Evolutionary conservation across 208 protist species (phyloP), one percentile per base, ranked within the genome.

Genomic region (Leptomonas seymouri): DNA sequence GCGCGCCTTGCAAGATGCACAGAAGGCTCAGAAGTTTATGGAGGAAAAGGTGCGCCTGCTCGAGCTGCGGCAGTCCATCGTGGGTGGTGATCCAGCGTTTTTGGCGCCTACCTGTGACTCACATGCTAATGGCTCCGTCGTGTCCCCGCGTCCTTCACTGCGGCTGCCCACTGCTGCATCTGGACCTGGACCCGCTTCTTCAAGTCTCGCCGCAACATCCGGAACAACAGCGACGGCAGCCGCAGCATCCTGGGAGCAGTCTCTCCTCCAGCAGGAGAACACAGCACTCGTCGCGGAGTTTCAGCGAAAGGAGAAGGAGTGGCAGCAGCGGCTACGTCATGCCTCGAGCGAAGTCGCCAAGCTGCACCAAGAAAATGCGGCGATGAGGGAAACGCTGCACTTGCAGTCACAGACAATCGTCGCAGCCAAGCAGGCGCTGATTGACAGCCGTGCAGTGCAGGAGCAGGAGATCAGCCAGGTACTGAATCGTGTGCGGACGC

Each of bases 221-320:
- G n/a, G n/a, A n/a, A n/a, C n/a, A n/a, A n/a, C n/a, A n/a, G n/a
- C n/a, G n/a, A n/a, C n/a, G n/a, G n/a, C n/a, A n/a, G n/a, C 48
- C 6, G 3, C 48, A 5, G n/a, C 48, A 28, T 46, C 66, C 28
- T 65, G 66, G 70, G 76, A 81, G 53, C 65, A 73, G 59, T 45
- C 67, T 27, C 74, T 87, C 31, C 67, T 83, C 20, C 77, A 77
- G 48, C 60, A 88, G 54, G 84, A 88, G 61, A 85, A 88, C 67
- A 28, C 72, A 25, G 59, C 59, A 9, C 77, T 80, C 39, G 78
- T 77, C 12, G 66, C 69, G 31, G 84, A 89, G 59, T 88, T 86
- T 61, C 75, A 86, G 41, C 49, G 71, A 15, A 64, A 74, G 50
- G 85, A 91, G 67, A 76, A 67, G 51, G 71, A 71, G 57, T 87